Evolutionary conservation across 768 basidiomycete genomes (phyloP).

Genomic region (Hypsizygus marmoreus): DNA sequence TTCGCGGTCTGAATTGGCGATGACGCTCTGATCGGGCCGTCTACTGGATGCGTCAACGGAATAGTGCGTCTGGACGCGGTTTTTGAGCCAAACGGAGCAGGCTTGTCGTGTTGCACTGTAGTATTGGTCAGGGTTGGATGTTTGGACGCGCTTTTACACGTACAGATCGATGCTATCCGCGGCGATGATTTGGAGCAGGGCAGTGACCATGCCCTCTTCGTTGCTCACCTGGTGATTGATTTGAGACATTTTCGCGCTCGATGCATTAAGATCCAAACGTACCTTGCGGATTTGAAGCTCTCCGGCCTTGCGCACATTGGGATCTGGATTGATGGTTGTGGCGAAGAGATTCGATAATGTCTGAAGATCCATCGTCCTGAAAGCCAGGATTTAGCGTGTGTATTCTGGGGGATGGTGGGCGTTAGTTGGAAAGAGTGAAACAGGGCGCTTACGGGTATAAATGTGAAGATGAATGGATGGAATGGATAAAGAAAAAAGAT

Average conservation of each 20-base stretch:
- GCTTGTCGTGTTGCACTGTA: slow-evolving; percentile 80
- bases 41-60: slow-evolving; percentile 42
- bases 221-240: slow-evolving; percentile 57
- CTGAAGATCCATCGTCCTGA: slow-evolving; percentile 65
- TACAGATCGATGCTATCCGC: slow-evolving; percentile 77
- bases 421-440: not conserved
- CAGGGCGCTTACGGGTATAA: slow-evolving; percentile 20
- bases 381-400: not conserved
- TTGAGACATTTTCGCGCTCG: slow-evolving; percentile 1
- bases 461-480: slow-evolving; percentile 8
- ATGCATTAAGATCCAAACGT: slow-evolving; percentile 11
- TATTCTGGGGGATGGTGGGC: not conserved
- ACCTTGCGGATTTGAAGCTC: slow-evolving; percentile 91
- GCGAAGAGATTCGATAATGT: slow-evolving; percentile 78
- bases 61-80: slow-evolving; percentile 76
- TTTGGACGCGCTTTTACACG: slow-evolving; percentile 44
- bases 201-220: slow-evolving; percentile 83
- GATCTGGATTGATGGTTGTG: slow-evolving; percentile 79
- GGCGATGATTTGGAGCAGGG: slow-evolving; percentile 83
- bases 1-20: slow-evolving; percentile 68
- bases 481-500: slow-evolving; percentile 4
- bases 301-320: slow-evolving; percentile 82
- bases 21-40: slow-evolving; percentile 62
- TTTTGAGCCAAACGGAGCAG: slow-evolving; percentile 87
- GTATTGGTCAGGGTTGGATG: not conserved